phyloP scores from a whole-genome alignment of 495 filamentous ascomycete species.

The Staphylotrichum tortipilum region DNA sequence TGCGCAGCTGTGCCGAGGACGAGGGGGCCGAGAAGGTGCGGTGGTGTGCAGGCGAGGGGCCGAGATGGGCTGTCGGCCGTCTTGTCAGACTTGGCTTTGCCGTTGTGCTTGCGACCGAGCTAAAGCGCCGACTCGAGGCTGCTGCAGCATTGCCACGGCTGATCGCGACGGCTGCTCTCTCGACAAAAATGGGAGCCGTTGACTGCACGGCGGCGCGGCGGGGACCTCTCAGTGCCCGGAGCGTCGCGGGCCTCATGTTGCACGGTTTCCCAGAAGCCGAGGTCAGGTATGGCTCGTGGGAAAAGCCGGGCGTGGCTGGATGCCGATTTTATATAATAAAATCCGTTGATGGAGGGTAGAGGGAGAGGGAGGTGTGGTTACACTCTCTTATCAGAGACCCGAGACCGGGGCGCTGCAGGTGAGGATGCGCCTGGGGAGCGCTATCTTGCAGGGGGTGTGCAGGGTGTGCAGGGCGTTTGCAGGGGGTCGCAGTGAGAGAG shows the following conservation, averaged over 20 bases:
- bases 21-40: conserved; percentile 16
- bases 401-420: too few species aligned
- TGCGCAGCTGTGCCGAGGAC: conserved; percentile 5
- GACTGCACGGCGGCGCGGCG: conserved; percentile 8
- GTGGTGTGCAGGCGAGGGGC: background rate
- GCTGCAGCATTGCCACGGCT: background rate
- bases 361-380: too few species aligned
- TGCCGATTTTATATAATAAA: background rate
- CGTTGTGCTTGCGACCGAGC: background rate
- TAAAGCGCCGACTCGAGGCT: background rate
- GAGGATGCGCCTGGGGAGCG: too few species aligned
- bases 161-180: conserved; percentile 1
- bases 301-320: background rate
- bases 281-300: conserved; percentile 1
- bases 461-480: too few species aligned
- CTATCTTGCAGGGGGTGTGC: too few species aligned
- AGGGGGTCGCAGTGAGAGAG: too few species aligned
- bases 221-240: conserved; percentile 14
- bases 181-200: background rate
- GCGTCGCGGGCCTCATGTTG: conserved; percentile 19
- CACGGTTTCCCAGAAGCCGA: background rate
- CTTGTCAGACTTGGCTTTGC: background rate
- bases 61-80: too few species aligned
- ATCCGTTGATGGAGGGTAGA: background rate
- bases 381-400: conserved; percentile 3